Evolutionary conservation across 192 early-diverging fungal genomes (phyloP), one percentile per base, ranked within the genome.

Genomic region (Podochytrium sp.): DNA sequence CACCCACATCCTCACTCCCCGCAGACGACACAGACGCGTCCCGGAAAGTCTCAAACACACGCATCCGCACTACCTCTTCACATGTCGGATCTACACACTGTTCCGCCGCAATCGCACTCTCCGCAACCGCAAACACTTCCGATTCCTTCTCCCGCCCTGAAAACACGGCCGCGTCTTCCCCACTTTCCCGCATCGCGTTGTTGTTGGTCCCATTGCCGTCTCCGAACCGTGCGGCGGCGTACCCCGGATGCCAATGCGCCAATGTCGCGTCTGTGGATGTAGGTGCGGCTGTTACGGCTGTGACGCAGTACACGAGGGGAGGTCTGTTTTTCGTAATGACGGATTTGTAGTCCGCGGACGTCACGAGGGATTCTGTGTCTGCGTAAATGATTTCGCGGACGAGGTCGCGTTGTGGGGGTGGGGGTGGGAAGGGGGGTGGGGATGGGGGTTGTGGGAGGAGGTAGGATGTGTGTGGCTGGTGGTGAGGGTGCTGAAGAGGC

Each of bases 361-460:
- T 7, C 23, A 55, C 52, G 10, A 55, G 52, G 52, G 1, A 55
- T 23, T 7, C 23, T 7, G 52, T 20, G 25, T 55, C 52, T 7
- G 52, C 52, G 52, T 55, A 55, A 23, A 55, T 55, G 7, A 55
- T 23, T 55, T 55, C 52, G 5, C 52, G 52, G 25, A 55, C 52
- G 5, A 55, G 23, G 25, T 55, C 25, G 52, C 52, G 52, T 25
- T 55, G 20, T 10, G 25, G 7, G 25, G 16, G 43, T 47, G 43
- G 43, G n/a, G 43, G 43, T 0, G 43, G 43, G 12, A 20, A 16
- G 43, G 43, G n/a, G 0, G n/a, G 43, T 16, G 43, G n/a, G 10
- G 30, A 57, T 2, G 30, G 29, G 14, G 55, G 16, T 20, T 20
- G 20, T 57, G 55, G 30, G 0, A 30, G 1, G n/a, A n/a, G n/a